Conservation (phyloP, 805 yeast genomes). For the Yarrowia phangngaensis region DNA sequence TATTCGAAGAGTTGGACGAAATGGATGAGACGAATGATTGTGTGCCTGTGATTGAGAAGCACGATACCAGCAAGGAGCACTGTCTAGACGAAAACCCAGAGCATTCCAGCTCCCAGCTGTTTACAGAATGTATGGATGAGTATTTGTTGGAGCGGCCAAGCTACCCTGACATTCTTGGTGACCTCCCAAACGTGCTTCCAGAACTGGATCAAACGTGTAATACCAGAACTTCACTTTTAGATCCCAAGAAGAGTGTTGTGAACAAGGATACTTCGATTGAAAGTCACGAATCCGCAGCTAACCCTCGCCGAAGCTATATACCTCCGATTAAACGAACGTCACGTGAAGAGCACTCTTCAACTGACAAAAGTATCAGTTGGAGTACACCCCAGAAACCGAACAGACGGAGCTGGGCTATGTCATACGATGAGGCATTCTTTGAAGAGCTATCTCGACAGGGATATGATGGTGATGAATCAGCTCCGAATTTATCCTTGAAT, state of each 20-base stretch:
- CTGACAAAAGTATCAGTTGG: not conserved
- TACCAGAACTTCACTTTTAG: too few species aligned
- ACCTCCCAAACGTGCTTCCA: conserved; percentile 5
- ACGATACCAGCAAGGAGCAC: too few species aligned
- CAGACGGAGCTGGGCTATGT: conserved; percentile 6
- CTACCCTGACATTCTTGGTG: conserved; percentile 9
- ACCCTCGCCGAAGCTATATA: too few species aligned
- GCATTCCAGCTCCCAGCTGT: too few species aligned
- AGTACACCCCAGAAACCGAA: not conserved
- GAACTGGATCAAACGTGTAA: conserved; percentile 1
- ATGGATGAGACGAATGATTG: not conserved
- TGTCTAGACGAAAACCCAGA: too few species aligned
- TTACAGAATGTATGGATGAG: too few species aligned
- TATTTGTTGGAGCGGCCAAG: not conserved
- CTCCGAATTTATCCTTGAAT: conserved; percentile 7
- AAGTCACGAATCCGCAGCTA: too few species aligned
- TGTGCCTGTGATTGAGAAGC: not conserved
- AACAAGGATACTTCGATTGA: too few species aligned
- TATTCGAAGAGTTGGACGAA: conserved; percentile 14
- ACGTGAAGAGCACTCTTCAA: not conserved
- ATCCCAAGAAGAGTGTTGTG: too few species aligned
- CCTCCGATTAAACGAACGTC: too few species aligned
- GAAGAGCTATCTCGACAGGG: conserved; percentile 4
- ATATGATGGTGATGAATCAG: not conserved
- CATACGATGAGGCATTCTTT: conserved; percentile 11